A percentile compares a stretch with the other conserved stretches of the same genome.
Evolutionary conservation across 805 yeast genomes (phyloP).

Genomic region (Yamadazyma philogaea): DNA sequence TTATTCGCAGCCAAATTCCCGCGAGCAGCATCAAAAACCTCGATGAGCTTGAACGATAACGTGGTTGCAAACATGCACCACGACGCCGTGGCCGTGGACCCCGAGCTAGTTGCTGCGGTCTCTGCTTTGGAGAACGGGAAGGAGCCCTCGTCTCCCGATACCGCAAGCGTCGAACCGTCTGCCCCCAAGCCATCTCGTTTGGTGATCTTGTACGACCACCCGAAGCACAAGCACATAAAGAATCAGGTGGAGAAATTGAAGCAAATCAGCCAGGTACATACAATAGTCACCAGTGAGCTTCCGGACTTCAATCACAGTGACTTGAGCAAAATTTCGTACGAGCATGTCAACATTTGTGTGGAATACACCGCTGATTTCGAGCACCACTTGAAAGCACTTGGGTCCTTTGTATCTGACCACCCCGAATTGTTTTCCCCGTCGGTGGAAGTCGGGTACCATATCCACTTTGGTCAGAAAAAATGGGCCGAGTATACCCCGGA

Average conservation of each 20-base stretch:
- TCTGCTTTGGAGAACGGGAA: neutral
- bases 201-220: conserved; percentile 24
- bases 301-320: conserved; percentile 2
- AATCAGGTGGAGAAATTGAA: conserved; percentile 24
- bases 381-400: conserved; percentile 19
- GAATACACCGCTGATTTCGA: conserved; percentile 32
- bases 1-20: neutral
- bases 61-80: neutral
- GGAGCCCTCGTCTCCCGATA: neutral
- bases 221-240: conserved; percentile 25
- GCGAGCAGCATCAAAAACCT: conserved; percentile 1
- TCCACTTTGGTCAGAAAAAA: conserved; percentile 30
- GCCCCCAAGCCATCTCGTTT: conserved; percentile 11
- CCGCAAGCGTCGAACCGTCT: neutral
- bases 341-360: conserved; percentile 26
- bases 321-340: conserved; percentile 9
- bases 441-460: conserved; percentile 31
- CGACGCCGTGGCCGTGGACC: conserved; percentile 8
- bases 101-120: conserved; percentile 7
- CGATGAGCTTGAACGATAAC: conserved; percentile 9
- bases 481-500: conserved; percentile 29
- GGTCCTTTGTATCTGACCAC: conserved; percentile 20
- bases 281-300: conserved; percentile 20
- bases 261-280: conserved; percentile 15
- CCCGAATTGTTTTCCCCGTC: conserved; percentile 15